A percentile compares a stretch with the other conserved stretches of the same genome.
phyloP scores from a whole-genome alignment of 106 monocot species.

The Gastrodia elata region DNA sequence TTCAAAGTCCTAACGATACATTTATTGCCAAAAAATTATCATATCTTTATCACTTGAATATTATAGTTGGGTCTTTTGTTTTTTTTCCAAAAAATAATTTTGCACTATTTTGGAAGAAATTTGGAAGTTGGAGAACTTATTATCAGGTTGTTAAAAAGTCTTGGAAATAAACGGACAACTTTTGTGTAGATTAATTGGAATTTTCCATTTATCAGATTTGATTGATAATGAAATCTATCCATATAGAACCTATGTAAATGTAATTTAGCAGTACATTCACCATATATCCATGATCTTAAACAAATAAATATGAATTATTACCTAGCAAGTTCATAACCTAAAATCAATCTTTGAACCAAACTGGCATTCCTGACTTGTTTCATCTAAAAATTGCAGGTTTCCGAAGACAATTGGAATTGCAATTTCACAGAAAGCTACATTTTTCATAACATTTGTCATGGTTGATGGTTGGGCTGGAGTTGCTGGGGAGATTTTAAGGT shows the following conservation, averaged over 20 bases:
- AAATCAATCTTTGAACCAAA: not conserved
- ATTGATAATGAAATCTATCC: not conserved
- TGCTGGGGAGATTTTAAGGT: slow-evolving; percentile 43
- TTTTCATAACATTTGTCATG: slow-evolving; percentile 50
- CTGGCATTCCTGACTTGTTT: not conserved
- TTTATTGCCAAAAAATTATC: too few relatives aligned
- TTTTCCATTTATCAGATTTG: not conserved
- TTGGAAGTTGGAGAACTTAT: too few relatives aligned
- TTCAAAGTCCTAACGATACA: too few relatives aligned
- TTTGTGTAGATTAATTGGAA: not conserved
- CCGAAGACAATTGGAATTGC: slow-evolving; percentile 43
- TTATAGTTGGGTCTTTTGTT: too few relatives aligned
- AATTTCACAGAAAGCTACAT: slow-evolving; percentile 49
- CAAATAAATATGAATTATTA: not conserved
- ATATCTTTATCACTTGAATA: too few relatives aligned
- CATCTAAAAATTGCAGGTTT: slow-evolving; percentile 21
- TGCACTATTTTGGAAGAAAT: too few relatives aligned
- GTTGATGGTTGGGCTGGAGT: slow-evolving; percentile 60
- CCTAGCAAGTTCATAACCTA: not conserved
- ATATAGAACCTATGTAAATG: not conserved
- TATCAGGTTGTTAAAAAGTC: too few relatives aligned
- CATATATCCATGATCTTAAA: not conserved
- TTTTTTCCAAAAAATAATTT: too few relatives aligned
- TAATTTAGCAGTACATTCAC: too few relatives aligned
- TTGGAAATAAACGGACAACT: too few relatives aligned